Conservation (phyloP, 192 early-diverging fungal genomes). For the Umbelopsis sp. region DNA sequence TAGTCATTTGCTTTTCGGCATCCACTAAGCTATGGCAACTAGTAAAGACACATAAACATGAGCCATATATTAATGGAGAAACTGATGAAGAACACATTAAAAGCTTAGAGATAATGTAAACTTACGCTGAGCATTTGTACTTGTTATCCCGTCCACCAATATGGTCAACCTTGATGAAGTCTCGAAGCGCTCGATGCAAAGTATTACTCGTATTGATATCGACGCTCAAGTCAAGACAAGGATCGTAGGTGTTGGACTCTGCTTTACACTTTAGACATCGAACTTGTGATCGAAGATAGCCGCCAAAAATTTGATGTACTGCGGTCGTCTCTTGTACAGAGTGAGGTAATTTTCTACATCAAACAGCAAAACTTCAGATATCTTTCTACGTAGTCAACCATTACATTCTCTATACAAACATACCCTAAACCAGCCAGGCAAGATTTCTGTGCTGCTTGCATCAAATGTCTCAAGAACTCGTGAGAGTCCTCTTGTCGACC, state of each 20-base stretch:
- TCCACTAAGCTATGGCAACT: constrained; percentile 78
- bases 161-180: constrained; percentile 73
- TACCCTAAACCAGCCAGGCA: constrained; percentile 50
- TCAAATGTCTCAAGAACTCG: constrained; percentile 76
- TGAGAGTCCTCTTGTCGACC: constrained; percentile 91
- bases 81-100: not conserved
- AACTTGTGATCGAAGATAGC: constrained; percentile 78
- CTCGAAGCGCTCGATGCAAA: constrained; percentile 67
- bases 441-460: constrained; percentile 73
- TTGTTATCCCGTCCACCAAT: constrained; percentile 60
- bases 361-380: constrained; percentile 12
- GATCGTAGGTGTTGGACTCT: constrained; percentile 78
- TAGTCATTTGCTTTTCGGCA: constrained; percentile 80
- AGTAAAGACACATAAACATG: constrained; percentile 1
- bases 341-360: constrained; percentile 62
- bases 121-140: constrained; percentile 78
- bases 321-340: constrained; percentile 76
- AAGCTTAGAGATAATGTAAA: not conserved
- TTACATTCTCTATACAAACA: not conserved
- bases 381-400: not conserved
- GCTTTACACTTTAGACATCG: constrained; percentile 71
- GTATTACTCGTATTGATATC: constrained; percentile 69
- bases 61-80: not conserved
- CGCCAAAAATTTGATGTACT: constrained; percentile 83
- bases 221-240: constrained; percentile 76